Base-by-base conservation (phyloP, 169 alveolate species). In the Cryptosporidium tyzzeri region DNA sequence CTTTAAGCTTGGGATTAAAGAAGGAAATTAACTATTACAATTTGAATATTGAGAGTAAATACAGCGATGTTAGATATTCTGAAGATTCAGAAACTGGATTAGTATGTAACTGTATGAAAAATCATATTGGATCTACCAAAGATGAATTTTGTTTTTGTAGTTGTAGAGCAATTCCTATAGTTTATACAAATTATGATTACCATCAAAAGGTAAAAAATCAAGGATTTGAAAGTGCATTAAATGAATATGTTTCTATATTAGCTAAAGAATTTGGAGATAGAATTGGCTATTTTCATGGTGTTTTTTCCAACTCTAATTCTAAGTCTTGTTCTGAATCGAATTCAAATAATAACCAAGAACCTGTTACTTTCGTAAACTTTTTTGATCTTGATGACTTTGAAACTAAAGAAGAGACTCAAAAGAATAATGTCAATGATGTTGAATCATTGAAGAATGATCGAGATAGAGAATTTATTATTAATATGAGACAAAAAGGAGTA, bases 401-500 rank as follows among this genome's bases (percentile, higher is more conserved):
- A 12, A 23, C 33, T 26, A n/a, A n/a, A 7, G 85, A 23, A 12
- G 23, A 10, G 18, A 9, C 2, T 33, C 29, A 5, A 2, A 31
- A 69, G 21, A 59, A 35, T 58, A 55, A 14, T 37, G 5, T 29
- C n/a, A 23, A 33, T 41, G 48, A 41, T 4, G 1, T 26, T 3
- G 1, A 3, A 5, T n/a, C 3, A 26, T 31, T 23, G 4, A n/a
- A 80, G 4, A 65, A 9, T 12, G 31, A 80, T 12, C 9, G 7
- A 23, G 37, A 62, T 6, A 39, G 39, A 7, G 68, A 23, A 18
- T 31, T 65, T 59, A 65, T 80, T 41, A 80, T 80, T 29, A 44
- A 31, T 18, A 71, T 69, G 70, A 75, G 86, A 35, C 98, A 98
- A 94, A 94, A 94, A 62, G 99, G 99, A 45, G 95, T 97, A 1